phyloP scores from a whole-genome alignment of 208 protist genomes.

The Acanthamoeba sp. region DNA sequence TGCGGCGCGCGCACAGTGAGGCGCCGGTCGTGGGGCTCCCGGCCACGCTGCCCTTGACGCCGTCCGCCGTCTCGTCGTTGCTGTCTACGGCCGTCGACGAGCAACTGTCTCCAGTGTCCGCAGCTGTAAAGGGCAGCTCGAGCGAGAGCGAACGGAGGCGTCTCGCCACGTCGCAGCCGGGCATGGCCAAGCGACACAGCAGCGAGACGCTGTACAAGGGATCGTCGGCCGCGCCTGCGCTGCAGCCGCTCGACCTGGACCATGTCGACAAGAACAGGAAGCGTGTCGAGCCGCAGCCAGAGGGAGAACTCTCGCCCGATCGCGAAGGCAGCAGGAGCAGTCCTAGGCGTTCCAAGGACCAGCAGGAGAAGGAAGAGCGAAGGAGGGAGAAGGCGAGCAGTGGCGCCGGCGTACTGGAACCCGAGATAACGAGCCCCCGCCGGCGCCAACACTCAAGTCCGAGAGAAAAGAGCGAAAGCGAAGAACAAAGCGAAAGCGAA shows the following conservation, averaged over 20 bases:
- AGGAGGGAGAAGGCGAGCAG: not conserved
- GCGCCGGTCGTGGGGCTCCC: not conserved
- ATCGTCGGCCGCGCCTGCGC: not conserved
- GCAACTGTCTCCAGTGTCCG: no score
- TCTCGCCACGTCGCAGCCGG: not conserved
- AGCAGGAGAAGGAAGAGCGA: not conserved
- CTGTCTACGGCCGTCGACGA: not conserved
- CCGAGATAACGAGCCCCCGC: not conserved
- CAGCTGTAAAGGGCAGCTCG: not conserved
- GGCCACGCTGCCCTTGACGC: not conserved
- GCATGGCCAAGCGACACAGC: not conserved
- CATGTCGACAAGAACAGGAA: not conserved
- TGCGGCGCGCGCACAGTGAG: constrained; percentile 6
- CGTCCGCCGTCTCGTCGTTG: not conserved
- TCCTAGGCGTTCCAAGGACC: not conserved
- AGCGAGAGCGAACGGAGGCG: not conserved
- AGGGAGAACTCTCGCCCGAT: not conserved
- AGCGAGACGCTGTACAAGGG: not conserved
- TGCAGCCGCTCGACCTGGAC: not conserved
- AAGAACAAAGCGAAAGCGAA: not conserved
- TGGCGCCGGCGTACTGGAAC: not conserved
- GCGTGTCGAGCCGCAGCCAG: not conserved
- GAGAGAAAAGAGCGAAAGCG: not conserved
- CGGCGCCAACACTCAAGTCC: not conserved
- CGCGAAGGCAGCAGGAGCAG: not conserved